These are phyloP conservation scores for Hippophae tibetana DNA, from an alignment of 306 rosid species.

Conservation along the genomic window DNA sequence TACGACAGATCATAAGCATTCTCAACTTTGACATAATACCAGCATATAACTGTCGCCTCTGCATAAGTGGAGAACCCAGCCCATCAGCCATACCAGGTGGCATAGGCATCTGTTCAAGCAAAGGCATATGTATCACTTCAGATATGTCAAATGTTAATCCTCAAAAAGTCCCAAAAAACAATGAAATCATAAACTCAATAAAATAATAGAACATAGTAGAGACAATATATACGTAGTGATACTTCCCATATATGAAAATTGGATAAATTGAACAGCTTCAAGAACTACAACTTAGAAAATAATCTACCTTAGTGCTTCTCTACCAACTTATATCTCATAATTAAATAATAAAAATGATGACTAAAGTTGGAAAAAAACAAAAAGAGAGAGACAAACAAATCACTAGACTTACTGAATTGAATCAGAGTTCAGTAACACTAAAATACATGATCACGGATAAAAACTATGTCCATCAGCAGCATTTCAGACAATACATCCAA, in stretches of 20 bases:
- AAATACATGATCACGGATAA: too few species aligned
- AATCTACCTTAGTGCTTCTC: neutral
- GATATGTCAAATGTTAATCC: neutral
- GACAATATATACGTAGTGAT: too few species aligned
- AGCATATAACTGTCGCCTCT: conserved; percentile 80
- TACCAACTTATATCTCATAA: too few species aligned
- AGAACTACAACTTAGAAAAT: neutral
- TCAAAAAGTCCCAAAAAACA: conserved; percentile 2
- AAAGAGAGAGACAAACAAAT: too few species aligned
- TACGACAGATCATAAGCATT: conserved; percentile 92
- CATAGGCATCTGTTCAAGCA: conserved; percentile 48
- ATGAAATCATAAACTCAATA: neutral
- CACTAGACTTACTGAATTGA: too few species aligned
- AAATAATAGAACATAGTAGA: too few species aligned
- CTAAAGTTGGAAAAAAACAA: too few species aligned
- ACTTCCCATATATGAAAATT: neutral
- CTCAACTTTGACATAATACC: conserved; percentile 90
- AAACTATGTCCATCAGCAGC: too few species aligned
- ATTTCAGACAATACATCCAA: too few species aligned
- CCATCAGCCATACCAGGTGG: conserved; percentile 84
- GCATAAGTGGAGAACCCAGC: conserved; percentile 58
- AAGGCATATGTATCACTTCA: neutral
- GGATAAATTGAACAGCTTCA: neutral
- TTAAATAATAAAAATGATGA: neutral
- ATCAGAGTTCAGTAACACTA: too few species aligned